Conservation (phyloP, 2,329 filamentous ascomycete species). For the Xylariaceae sp. region DNA sequence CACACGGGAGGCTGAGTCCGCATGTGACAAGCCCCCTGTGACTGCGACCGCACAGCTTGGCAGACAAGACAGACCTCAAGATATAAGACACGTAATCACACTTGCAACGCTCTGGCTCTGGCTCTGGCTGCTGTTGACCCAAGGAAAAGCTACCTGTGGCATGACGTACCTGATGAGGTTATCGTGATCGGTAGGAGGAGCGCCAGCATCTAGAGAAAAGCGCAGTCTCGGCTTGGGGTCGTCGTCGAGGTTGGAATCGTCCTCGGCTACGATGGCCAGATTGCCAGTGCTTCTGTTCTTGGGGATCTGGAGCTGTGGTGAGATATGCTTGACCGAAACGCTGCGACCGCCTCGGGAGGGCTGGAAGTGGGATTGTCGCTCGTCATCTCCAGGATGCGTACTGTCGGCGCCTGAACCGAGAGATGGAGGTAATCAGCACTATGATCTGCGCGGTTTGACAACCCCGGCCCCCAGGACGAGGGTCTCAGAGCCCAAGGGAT, state of each 20-base stretch:
- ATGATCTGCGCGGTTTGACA: background rate
- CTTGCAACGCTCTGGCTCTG: background rate
- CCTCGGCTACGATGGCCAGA: slow-evolving; percentile 47
- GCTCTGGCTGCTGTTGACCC: background rate
- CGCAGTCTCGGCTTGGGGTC: slow-evolving; percentile 58
- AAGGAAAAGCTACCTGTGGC: too few species aligned
- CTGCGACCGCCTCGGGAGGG: slow-evolving; percentile 28
- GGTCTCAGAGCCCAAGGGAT: background rate
- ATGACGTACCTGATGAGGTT: too few species aligned
- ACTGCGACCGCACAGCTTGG: background rate
- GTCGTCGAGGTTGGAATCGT: slow-evolving; percentile 32
- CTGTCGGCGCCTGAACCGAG: slow-evolving; percentile 39
- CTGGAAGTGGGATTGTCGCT: slow-evolving; percentile 16
- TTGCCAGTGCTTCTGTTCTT: slow-evolving; percentile 68
- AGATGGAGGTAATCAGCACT: slow-evolving; percentile 24
- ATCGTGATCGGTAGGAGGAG: slow-evolving; percentile 10
- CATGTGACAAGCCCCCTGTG: slow-evolving; percentile 8
- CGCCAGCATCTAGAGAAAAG: slow-evolving; percentile 74
- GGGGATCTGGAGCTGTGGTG: slow-evolving; percentile 51
- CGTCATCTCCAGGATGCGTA: slow-evolving; percentile 38
- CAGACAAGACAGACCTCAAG: background rate
- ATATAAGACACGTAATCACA: background rate
- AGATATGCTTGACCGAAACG: slow-evolving; percentile 42
- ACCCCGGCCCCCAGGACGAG: too few species aligned
- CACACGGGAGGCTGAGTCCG: slow-evolving; percentile 10